Evolutionary conservation across 345 rosid genomes (phyloP), one percentile per base, ranked within the genome.

Genomic region (Pugionium dolabratum): DNA sequence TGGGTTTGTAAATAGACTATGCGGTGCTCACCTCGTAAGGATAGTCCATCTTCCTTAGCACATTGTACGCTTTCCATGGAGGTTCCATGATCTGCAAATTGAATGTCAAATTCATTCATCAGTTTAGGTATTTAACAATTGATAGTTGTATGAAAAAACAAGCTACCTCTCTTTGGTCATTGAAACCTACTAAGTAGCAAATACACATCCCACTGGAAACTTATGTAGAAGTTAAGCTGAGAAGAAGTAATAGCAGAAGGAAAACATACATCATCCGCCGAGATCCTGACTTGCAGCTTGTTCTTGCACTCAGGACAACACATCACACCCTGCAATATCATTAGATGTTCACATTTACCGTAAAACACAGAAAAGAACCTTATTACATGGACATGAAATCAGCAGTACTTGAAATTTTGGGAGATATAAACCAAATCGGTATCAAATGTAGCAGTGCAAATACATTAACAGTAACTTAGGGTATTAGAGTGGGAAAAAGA

Each of bases 191-290:
- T 48, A 54, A 62, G 54, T 43, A 62, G 11, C 18, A 68, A 6
- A 43, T 53, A 70, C 36, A 42, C 35, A 64, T 27, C 54, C 41
- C 36, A 43, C 32, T 35, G 26, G 50, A 67, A 25, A 36, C 43
- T 27, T 53, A 60, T n/a, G 66, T 11, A 72, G 55, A 65, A 35
- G 18, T 9, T 59, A 73, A 59, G 64, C 8, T 60, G 64, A 61
- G 53, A 74, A 54, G 40, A 47, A 61, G 74, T 68, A 42, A 54
- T 9, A 66, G 9, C 50, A 66, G 63, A 54, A 1, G 7, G 54
- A n/a, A 11, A 70, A 79, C 95, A 81, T 69, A 92, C 98, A 86
- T 92, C 93, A 79, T 92, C 98, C 0, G 96, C 96, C 44, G 98
- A 89, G 71, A 92, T 87, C 67, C 80, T 83, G 80, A 92, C 79